Base-by-base conservation (phyloP, 1,284 basidiomycete genomes). In the Rhodotorula sp. region DNA sequence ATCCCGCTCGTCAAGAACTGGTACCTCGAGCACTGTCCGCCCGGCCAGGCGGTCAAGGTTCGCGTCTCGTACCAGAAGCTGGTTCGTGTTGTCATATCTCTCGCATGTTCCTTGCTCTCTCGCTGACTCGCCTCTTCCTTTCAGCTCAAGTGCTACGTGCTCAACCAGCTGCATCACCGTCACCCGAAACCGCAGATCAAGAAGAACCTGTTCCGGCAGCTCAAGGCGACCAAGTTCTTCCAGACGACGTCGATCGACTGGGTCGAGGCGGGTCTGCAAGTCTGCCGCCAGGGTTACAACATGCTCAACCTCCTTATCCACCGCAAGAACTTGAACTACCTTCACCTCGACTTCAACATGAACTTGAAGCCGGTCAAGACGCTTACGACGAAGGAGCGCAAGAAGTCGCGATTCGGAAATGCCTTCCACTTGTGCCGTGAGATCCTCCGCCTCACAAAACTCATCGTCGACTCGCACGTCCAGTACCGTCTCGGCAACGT, bases 201-300 rank as follows among this genome's bases (percentile, higher is more conserved):
- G 87, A 96, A 97, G 84, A 97, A 97, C 80, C 81, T 99, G 64
- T 96, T 99, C 87, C 87, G 92, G 70, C 92, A 95, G 81, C 86
- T 99, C 70, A 98, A 98, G 84, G 91, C 92, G 59, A 99, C 97
- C 72, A 99, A 99, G 83, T 99, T 99, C 85, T 99, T 99, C 89
- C 97, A 99, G 85, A 92, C 91, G 29, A 99, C 97, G 12, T 92
- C 88, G 75, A 84, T 99, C 78, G 97, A 99, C 82, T 99, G 97
- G 97, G 96, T 99, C 47, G 97, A 99, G 83, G 97, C 96, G 5
- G 97, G 97, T 79, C 84, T 99, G 73, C 97, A 99, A 83, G 97
- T 99, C 67, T 97, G 94, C 84, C 86, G 96, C 77, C 97, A 99
- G 81, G 96, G 96, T 48, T 99, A 97, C 85, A 99, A 99, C 84